Evolutionary conservation across 1,284 basidiomycete genomes (phyloP).

Genomic region (Ustilago shanxiensis): DNA sequence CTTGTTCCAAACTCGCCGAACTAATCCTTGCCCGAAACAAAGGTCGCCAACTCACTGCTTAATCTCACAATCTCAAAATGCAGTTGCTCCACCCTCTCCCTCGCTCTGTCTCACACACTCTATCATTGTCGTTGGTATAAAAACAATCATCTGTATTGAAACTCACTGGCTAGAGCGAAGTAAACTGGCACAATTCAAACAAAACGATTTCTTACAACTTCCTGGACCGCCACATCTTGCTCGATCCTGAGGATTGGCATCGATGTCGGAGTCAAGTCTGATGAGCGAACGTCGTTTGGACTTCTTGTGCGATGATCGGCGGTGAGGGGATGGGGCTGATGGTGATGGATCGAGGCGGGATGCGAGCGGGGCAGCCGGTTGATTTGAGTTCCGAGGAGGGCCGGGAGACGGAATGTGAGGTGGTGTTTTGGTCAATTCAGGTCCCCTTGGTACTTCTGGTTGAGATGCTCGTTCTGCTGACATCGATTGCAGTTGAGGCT

Average conservation of each 20-base stretch:
- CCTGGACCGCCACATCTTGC: slow-evolving; percentile 27
- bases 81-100: neutral
- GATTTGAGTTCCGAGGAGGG: neutral
- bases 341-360: neutral
- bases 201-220: slow-evolving; percentile 42
- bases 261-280: neutral
- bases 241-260: neutral
- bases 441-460: neutral
- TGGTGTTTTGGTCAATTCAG: neutral
- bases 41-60: neutral
- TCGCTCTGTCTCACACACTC: neutral
- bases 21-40: slow-evolving; percentile 13
- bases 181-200: slow-evolving; percentile 32
- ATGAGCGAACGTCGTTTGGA: neutral
- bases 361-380: neutral
- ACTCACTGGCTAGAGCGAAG: neutral
- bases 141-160: neutral
- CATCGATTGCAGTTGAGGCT: no score
- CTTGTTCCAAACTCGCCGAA: neutral
- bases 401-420: neutral
- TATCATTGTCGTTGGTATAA: no score
- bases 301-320: neutral
- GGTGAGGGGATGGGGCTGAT: neutral
- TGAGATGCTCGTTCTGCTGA: neutral
- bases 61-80: no score